Percentiles rank a stretch among this genome's conserved stretches.
These are phyloP conservation scores for Amylocarpus encephaloides DNA, from an alignment of 2,329 filamentous ascomycete species.

Conservation along the genomic window DNA sequence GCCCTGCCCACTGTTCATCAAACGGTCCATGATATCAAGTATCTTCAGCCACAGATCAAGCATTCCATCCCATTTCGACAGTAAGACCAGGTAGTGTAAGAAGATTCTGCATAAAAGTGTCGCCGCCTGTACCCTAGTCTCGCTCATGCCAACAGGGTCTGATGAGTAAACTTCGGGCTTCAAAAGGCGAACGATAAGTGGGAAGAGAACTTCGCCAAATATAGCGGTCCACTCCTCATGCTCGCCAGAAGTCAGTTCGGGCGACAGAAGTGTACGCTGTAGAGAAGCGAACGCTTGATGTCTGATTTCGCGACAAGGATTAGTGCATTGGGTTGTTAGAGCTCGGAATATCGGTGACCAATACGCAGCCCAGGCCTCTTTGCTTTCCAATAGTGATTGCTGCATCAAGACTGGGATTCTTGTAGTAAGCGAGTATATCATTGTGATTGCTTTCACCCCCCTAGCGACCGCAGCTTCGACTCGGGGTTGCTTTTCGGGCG, in stretches of 20 bases:
- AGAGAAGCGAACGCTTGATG: slow-evolving; percentile 81
- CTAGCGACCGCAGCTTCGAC: slow-evolving; percentile 69
- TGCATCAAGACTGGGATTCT: slow-evolving; percentile 83
- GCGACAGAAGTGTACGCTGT: slow-evolving; percentile 78
- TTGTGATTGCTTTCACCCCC: slow-evolving; percentile 71
- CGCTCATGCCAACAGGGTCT: slow-evolving; percentile 88
- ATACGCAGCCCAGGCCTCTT: slow-evolving; percentile 93
- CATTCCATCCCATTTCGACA: slow-evolving; percentile 83
- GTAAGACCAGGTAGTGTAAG: slow-evolving; percentile 80
- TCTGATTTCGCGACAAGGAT: slow-evolving; percentile 87
- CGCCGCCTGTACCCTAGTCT: slow-evolving; percentile 86
- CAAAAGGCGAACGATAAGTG: slow-evolving; percentile 75
- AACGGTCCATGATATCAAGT: slow-evolving; percentile 86
- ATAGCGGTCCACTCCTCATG: slow-evolving; percentile 93
- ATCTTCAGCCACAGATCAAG: slow-evolving; percentile 88
- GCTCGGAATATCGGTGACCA: slow-evolving; percentile 94
- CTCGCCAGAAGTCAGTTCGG: slow-evolving; percentile 74
- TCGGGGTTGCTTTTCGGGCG: slow-evolving; percentile 39
- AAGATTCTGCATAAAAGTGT: slow-evolving; percentile 94
- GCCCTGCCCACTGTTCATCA: slow-evolving; percentile 93
- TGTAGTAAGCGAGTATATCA: slow-evolving; percentile 75
- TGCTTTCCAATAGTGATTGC: slow-evolving; percentile 85
- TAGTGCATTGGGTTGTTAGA: slow-evolving; percentile 83
- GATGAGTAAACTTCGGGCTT: slow-evolving; percentile 93
- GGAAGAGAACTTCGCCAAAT: slow-evolving; percentile 89